A percentile compares a stretch with the other conserved stretches of the same genome.
phyloP scores from a whole-genome alignment of 768 basidiomycete species.

The Termitomyces sp. region DNA sequence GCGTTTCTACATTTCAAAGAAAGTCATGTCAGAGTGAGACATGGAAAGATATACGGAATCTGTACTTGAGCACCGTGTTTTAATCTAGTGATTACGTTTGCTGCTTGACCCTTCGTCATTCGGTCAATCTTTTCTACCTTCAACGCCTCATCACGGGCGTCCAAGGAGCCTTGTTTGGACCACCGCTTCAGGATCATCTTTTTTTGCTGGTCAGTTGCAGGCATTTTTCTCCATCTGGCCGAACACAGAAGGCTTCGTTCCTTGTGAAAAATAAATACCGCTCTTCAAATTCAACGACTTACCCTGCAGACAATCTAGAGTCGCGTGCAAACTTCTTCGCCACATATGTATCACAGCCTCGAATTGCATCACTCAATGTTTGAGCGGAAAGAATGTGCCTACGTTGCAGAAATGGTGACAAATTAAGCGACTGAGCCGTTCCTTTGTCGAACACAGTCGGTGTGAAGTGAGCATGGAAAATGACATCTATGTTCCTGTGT shows the following conservation, averaged over 20 bases:
- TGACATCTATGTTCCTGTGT: constrained; percentile 8
- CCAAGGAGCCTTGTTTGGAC: constrained; percentile 21
- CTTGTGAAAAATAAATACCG: not conserved
- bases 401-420: constrained; percentile 49
- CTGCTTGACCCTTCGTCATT: constrained; percentile 76
- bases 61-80: constrained; percentile 71
- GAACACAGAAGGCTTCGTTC: constrained; percentile 47
- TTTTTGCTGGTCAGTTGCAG: constrained; percentile 60
- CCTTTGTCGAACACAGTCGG: constrained; percentile 40
- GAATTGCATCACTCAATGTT: constrained; percentile 53
- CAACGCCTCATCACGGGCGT: constrained; percentile 13
- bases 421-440: constrained; percentile 37
- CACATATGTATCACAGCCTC: constrained; percentile 67
- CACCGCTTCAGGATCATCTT: constrained; percentile 49
- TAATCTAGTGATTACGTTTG: constrained; percentile 69
- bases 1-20: constrained; percentile 34
- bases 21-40: not conserved
- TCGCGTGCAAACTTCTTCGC: constrained; percentile 48
- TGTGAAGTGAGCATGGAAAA: constrained; percentile 49
- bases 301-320: constrained; percentile 41
- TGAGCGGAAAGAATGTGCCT: constrained; percentile 48
- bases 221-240: constrained; percentile 59
- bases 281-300: constrained; percentile 6
- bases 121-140: constrained; percentile 27
- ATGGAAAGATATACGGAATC: not conserved